phyloP scores from a whole-genome alignment of 2,329 filamentous ascomycete species.

The Apiospora marii region DNA sequence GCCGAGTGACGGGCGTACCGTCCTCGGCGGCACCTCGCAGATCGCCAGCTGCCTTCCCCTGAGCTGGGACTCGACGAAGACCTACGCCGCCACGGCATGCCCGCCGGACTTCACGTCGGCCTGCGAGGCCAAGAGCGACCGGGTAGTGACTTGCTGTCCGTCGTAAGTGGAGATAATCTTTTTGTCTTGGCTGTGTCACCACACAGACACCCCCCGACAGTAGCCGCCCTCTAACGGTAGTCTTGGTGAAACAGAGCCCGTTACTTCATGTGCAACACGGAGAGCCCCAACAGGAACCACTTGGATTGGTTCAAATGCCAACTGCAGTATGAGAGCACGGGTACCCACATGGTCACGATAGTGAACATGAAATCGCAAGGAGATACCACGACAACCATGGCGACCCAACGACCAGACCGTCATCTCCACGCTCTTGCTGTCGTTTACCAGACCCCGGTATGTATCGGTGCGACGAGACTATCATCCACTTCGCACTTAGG shows the following conservation, averaged over 20 bases:
- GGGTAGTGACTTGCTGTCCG: conserved; percentile 37
- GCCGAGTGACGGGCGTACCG: conserved; percentile 30
- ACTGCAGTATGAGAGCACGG: no score
- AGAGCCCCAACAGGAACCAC: no score
- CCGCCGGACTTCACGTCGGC: conserved; percentile 36
- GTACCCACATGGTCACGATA: neutral
- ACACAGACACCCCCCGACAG: no score
- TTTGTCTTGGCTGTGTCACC: no score
- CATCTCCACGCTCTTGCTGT: neutral
- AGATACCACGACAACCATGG: no score
- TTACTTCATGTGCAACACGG: no score
- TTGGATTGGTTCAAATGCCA: no score
- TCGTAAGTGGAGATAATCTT: no score
- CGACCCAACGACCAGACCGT: no score
- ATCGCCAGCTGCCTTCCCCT: conserved; percentile 34
- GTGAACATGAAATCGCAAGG: neutral
- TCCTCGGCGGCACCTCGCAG: conserved; percentile 37
- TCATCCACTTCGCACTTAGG: neutral
- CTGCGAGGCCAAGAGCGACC: conserved; percentile 26
- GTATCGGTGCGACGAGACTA: no score
- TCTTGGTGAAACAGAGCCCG: no score
- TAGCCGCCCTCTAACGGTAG: no score
- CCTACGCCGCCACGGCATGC: conserved; percentile 33
- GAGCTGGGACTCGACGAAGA: conserved; percentile 29
- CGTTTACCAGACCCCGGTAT: neutral